phyloP scores from a whole-genome alignment of 139 green algal species.

The Tetradesmus lagerheimii region DNA sequence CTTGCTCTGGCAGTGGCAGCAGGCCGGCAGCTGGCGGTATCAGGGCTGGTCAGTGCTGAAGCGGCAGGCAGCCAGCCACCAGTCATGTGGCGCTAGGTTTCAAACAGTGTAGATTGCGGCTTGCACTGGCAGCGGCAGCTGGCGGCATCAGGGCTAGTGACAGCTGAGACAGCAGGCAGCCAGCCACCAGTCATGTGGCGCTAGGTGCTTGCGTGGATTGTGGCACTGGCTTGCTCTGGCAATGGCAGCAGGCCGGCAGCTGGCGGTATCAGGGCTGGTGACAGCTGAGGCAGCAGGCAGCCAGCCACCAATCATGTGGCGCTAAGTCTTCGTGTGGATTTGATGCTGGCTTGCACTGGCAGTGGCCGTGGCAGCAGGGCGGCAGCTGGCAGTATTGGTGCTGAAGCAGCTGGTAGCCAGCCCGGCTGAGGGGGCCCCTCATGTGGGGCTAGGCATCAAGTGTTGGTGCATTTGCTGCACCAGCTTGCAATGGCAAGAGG shows the following conservation, averaged over 20 bases:
- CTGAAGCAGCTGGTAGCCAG: neutral
- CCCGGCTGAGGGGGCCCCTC: no score
- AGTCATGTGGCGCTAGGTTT: neutral
- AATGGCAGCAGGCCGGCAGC: neutral
- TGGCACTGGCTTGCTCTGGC: neutral
- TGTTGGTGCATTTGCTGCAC: no score
- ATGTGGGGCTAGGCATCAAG: neutral
- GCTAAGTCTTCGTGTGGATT: no score
- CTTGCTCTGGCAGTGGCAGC: slow-evolving; percentile 24
- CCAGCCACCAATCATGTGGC: neutral
- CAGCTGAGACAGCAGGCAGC: neutral
- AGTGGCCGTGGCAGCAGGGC: slow-evolving; percentile 14
- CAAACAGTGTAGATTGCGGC: neutral
- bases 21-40: slow-evolving; percentile 1
- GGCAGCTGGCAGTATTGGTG: neutral
- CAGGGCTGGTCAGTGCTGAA: neutral
- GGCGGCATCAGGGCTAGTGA: neutral
- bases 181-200: neutral
- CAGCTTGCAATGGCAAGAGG: no score
- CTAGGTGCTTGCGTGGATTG: no score
- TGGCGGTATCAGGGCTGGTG: neutral
- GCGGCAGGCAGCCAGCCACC: slow-evolving; percentile 9
- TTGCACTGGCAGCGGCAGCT: neutral
- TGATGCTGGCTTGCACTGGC: no score
- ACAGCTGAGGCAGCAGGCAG: neutral